phyloP scores from a whole-genome alignment of 345 rosid species.

The Kernera saxatilis region DNA sequence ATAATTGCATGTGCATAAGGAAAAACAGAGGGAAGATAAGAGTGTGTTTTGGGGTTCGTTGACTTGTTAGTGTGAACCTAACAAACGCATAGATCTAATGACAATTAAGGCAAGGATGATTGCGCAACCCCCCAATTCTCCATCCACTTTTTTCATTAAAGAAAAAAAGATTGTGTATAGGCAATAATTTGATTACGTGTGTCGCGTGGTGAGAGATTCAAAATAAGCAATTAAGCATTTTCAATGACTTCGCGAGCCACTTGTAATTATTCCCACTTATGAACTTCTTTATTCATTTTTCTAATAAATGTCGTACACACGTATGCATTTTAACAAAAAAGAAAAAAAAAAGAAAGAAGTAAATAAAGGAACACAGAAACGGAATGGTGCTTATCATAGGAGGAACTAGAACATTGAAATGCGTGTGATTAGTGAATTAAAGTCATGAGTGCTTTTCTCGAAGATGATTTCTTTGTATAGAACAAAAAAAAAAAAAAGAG shows the following conservation, averaged over 20 bases:
- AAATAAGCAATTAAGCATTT: not conserved
- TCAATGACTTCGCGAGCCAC: slow-evolving; percentile 2
- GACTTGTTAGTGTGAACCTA: slow-evolving; percentile 25
- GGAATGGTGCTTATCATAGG: not conserved
- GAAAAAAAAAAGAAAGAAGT: too few relatives aligned
- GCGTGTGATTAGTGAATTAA: not conserved
- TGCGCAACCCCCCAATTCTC: not conserved
- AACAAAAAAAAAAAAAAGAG: too few relatives aligned
- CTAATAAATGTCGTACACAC: not conserved
- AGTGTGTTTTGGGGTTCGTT: not conserved
- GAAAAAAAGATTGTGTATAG: not conserved
- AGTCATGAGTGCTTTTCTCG: not conserved
- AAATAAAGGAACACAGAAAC: not conserved
- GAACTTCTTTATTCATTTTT: not conserved
- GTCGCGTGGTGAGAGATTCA: not conserved
- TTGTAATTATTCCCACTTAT: not conserved
- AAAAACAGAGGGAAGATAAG: not conserved
- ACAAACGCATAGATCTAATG: not conserved
- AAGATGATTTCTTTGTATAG: not conserved
- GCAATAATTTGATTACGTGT: not conserved
- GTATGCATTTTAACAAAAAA: not conserved
- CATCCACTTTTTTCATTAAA: slow-evolving; percentile 1
- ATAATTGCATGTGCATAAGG: not conserved
- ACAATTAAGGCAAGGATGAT: not conserved
- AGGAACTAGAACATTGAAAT: not conserved